A percentile compares a stretch with the other conserved stretches of the same genome.
phyloP scores from a whole-genome alignment of 2,329 filamentous ascomycete genomes.

The Bipolaris cookei region DNA sequence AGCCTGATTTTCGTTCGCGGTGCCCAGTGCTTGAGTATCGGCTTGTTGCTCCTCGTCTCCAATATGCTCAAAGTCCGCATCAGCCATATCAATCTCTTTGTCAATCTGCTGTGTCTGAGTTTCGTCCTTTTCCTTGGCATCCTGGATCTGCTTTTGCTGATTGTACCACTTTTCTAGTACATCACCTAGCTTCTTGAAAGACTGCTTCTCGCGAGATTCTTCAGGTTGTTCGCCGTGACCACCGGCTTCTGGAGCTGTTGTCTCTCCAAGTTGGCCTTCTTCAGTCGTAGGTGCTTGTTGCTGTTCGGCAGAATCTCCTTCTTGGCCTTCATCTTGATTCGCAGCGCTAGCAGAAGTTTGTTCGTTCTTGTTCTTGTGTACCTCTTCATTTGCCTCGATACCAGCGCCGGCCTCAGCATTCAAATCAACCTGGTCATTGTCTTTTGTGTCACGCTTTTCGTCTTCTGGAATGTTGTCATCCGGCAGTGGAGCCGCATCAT shows the following conservation, averaged over 20 bases:
- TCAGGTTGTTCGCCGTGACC: slow-evolving; percentile 49
- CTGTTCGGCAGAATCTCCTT: slow-evolving; percentile 69
- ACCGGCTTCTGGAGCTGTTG: slow-evolving; percentile 44
- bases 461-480: slow-evolving; percentile 62
- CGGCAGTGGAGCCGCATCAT: slow-evolving; percentile 44
- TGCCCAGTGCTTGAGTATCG: slow-evolving; percentile 91
- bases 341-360: slow-evolving; percentile 62
- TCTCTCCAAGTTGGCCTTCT: slow-evolving; percentile 59
- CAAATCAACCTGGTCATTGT: slow-evolving; percentile 57
- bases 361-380: slow-evolving; percentile 63
- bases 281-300: slow-evolving; percentile 68
- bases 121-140: slow-evolving; percentile 55
- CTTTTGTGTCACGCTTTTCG: slow-evolving; percentile 54
- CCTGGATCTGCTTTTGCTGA: slow-evolving; percentile 78
- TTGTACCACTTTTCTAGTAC: slow-evolving; percentile 91
- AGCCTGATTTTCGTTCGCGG: slow-evolving; percentile 85
- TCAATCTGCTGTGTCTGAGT: slow-evolving; percentile 57
- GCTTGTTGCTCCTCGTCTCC: slow-evolving; percentile 79
- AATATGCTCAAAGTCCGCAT: slow-evolving; percentile 91
- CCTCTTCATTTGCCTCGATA: slow-evolving; percentile 66
- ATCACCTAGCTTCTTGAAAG: slow-evolving; percentile 94
- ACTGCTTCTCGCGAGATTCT: slow-evolving; percentile 62
- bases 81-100: slow-evolving; percentile 72
- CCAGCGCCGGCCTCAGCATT: slow-evolving; percentile 69
- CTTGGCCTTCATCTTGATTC: slow-evolving; percentile 70